Evolutionary conservation across 805 yeast genomes (phyloP), one percentile per base, ranked within the genome.

Genomic region (Hermanozyma aechmeae): DNA sequence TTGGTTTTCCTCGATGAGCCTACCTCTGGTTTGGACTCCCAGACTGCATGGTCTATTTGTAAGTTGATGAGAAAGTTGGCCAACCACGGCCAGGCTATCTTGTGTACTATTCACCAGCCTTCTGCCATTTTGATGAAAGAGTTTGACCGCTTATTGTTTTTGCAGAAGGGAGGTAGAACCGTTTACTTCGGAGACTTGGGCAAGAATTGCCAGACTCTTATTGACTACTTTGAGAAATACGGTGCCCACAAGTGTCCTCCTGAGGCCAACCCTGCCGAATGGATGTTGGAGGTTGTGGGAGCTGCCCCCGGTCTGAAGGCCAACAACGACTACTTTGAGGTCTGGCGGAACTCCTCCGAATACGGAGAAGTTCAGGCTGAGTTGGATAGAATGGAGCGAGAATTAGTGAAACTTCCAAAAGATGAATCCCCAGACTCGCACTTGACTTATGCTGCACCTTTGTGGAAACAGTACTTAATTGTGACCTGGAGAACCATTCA

Each of bases 251-350:
- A 68, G 30, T 81, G 92, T 60, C 32, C 59, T 76, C 14, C 14
- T 9, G 25, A 5, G 16, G 25, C 25, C 6, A 23, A 23, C 8
- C 46, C 46, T 4, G 46, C 48, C 5, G 46, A 47, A 59, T 85
- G 93, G 92, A 85, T 85, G 94, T 63, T 85, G 55, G 80, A 80
- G 38, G 81, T 77, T 38, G 79, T 79, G 44, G 86, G 87, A 45
- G 86, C 86, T 30, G 85, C 86, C 20, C 86, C 86, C 5, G 86
- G 85, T 30, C 72, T 83, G 20, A 78, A 73, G 42, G 81, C 85
- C 13, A 63, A 64, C 27, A 81, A 76, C 53, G 82, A 80, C 51
- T 80, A 77, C 45, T 65, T 73, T 46, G 78, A 80, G 46, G 84
- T 79, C 27, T 83, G 96, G 95, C 55, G 69, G 50, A 65, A 68